Base-by-base conservation (phyloP, 148 eudicot species). In the Rhododendron simsii region DNA sequence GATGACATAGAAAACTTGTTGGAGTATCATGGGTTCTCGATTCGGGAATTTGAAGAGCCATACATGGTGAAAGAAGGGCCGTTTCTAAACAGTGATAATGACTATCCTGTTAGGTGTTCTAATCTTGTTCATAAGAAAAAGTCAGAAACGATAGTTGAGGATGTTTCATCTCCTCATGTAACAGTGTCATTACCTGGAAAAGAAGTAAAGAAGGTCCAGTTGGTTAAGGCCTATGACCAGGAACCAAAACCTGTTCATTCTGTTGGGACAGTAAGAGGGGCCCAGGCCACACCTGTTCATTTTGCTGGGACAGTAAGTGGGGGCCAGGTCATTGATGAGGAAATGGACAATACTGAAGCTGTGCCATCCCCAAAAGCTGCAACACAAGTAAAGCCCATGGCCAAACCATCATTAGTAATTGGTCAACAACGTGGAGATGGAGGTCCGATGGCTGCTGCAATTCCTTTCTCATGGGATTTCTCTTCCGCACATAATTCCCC, bases 31-130 rank as follows among this genome's bases (percentile, higher is more conserved):
- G 99, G 99, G n/a, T 97, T 97, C 88, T 83, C 88, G n/a, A 89
- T 94, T 75, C 95, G 92, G 91, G 98, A 94, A 48, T 97, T 92
- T 86, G 98, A 93, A 86, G 98, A 94, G 91, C 98, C 98, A 61
- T 95, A 94, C 86, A 95, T 97, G 98, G 96, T 97, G 73, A 97
- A 97, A 89, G 99, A 93, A 59, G 93, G 94, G 61, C 90, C 92
- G 61, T 97, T 94, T 90, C 91, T 94, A 39, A 91, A 94, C 86
- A 89, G 83, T 86, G 95, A 95, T 33, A 92, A 87, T 87, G 96
- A 94, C 87, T 93, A 88, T 91, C 94, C 95, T 80, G 91, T 95
- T 81, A 93, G 89, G 83, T 89, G 96, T 84, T 97, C 99, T 23
- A 88, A 86, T 69, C 99, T 97, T 85, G 99, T 97, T 82, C 92